Base-by-base conservation (phyloP, 2,329 filamentous ascomycete genomes). In the Dothistroma septosporum region DNA sequence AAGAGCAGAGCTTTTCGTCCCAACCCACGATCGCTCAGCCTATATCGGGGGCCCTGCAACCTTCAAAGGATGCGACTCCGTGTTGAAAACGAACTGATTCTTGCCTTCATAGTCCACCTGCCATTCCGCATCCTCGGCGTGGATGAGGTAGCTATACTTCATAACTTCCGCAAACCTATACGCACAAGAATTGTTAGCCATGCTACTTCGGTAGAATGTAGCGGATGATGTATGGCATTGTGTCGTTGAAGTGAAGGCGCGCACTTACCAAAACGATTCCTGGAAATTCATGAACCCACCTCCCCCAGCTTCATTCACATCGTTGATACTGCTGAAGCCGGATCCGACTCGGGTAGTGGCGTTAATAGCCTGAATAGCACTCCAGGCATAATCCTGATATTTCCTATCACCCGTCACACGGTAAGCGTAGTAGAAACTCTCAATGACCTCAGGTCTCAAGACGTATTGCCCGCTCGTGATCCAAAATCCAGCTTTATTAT, bases 91-190 rank as follows among this genome's bases (percentile, higher is more conserved):
- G 70, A 80, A 87, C 32, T 75, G 69, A 64, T 87, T 85, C 33
- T 66, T 69, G 7, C 77, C 76, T n/a, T 79, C 76, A 53, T 73
- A 72, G 24, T 79, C 74, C 12, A 85, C 78, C 69, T 87, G 84
- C 78, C 81, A 87, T 55, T 79, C 78, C 21, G 80, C 85, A 33
- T 90, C 88, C 72, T 70, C 67, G 68, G 74, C 61, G 71, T 86
- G 85, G 61, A 90, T 89, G 68, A 95, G 73, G 76, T 90, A 95
- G 59, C 83, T 59, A 46, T 95, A 95, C 80, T 95, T 95, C 73
- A 95, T 72, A 62, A 92, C 88, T 79, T 95, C 91, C 0, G 91
- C 90, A 73, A 94, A 44, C 41, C 41, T 44, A 91, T 79, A 89
- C 86, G 77, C 93, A 94, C 69, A 88, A 22, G 32, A 37, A 37